Evolutionary conservation across 129 eudicot genomes (phyloP).

Genomic region (Helichrysum umbraculigerum): DNA sequence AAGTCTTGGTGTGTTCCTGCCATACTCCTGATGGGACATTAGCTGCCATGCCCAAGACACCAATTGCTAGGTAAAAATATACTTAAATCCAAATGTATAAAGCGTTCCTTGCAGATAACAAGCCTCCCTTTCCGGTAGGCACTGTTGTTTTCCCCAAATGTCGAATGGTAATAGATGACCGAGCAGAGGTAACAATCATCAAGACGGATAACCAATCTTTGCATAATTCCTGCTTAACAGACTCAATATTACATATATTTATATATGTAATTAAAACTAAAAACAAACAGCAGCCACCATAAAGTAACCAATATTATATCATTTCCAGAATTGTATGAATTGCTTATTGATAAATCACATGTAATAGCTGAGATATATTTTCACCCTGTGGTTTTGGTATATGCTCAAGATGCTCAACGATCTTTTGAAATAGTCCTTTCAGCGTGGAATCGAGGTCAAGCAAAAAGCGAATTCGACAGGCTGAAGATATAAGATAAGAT

Average conservation of each 20-base stretch:
- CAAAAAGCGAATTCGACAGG: constrained; percentile 81
- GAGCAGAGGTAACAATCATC: constrained; percentile 97
- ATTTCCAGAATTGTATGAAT: background rate
- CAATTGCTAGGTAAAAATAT: constrained; percentile 50
- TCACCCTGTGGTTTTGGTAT: constrained; percentile 98
- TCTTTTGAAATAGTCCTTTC: constrained; percentile 90
- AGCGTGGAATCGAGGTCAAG: constrained; percentile 80
- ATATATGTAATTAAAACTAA: no score
- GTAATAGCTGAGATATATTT: constrained; percentile 79
- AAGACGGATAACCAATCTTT: constrained; percentile 91
- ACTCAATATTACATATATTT: constrained; percentile 5
- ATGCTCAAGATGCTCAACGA: constrained; percentile 89
- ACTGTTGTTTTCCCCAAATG: constrained; percentile 99
- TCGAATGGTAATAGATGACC: constrained; percentile 90
- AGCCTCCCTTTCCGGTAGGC: constrained; percentile 96
- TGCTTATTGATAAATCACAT: constrained; percentile 89
- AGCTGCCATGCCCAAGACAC: constrained; percentile 87
- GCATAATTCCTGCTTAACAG: constrained; percentile 73
- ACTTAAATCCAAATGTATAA: constrained; percentile 65
- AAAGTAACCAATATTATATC: background rate
- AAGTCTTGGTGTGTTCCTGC: constrained; percentile 91
- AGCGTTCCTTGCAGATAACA: constrained; percentile 94
- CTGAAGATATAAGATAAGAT: constrained; percentile 93
- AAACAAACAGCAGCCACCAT: no score
- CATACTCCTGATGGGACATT: constrained; percentile 85